Conservation (phyloP, 1,284 basidiomycete genomes). For the Tetrapyrgos nigripes region DNA sequence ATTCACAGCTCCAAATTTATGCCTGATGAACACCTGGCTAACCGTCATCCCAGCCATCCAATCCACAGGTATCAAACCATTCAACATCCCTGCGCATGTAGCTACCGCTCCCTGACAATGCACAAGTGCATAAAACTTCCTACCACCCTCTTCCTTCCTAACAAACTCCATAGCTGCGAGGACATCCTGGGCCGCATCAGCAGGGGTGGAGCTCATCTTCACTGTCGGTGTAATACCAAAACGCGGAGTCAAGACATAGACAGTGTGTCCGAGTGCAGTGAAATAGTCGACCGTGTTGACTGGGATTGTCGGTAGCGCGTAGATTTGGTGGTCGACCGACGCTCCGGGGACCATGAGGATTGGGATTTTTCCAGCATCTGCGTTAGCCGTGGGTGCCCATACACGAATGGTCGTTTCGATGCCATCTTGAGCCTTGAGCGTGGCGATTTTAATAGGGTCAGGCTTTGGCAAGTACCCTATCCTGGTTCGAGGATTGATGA, state of each 20-base stretch:
- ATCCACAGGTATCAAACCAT: slow-evolving; percentile 16
- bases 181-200: slow-evolving; percentile 19
- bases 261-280: slow-evolving; percentile 13
- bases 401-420: slow-evolving; percentile 17
- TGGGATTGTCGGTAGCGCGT: slow-evolving; percentile 17
- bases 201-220: slow-evolving; percentile 15
- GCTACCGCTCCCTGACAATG: slow-evolving; percentile 19
- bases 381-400: slow-evolving; percentile 9
- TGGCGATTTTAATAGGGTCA: neutral
- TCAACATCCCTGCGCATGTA: slow-evolving; percentile 16
- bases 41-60: slow-evolving; percentile 20
- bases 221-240: slow-evolving; percentile 11
- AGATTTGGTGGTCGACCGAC: slow-evolving; percentile 24
- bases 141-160: slow-evolving; percentile 7
- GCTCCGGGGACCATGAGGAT: slow-evolving; percentile 21
- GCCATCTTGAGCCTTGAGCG: slow-evolving; percentile 14
- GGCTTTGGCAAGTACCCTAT: slow-evolving; percentile 4
- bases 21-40: slow-evolving; percentile 20
- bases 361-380: slow-evolving; percentile 4
- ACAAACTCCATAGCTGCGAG: slow-evolving; percentile 19
- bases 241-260: slow-evolving; percentile 14
- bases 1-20: slow-evolving; percentile 15
- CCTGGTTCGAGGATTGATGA: neutral
- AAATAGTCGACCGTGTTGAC: slow-evolving; percentile 22
- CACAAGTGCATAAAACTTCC: slow-evolving; percentile 16